Evolutionary conservation across 805 yeast genomes (phyloP).

Genomic region (Clavispora asparagi): DNA sequence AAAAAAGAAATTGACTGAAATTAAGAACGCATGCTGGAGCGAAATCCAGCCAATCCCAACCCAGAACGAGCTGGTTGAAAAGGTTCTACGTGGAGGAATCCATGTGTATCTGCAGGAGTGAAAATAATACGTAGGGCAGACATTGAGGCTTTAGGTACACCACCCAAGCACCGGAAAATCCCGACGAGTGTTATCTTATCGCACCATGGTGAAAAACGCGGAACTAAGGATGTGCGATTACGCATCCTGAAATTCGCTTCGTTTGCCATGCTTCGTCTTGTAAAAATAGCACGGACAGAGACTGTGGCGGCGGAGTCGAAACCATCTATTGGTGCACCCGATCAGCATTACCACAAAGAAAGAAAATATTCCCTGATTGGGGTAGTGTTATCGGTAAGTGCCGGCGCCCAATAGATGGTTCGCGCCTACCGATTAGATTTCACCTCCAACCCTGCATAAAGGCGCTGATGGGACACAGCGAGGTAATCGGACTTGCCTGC

Average conservation of each 20-base stretch:
- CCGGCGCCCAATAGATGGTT: conserved; percentile 5
- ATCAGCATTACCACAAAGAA: too few species aligned
- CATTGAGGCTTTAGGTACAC: too few species aligned
- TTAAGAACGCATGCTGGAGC: neutral
- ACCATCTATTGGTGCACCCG: too few species aligned
- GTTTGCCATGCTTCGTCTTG: too few species aligned
- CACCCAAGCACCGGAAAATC: too few species aligned
- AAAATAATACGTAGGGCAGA: too few species aligned
- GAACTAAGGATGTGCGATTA: too few species aligned
- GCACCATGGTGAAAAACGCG: too few species aligned
- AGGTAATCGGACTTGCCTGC: neutral
- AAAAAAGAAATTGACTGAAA: neutral
- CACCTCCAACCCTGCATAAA: neutral
- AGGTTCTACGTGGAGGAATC: neutral
- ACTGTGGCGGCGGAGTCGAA: too few species aligned
- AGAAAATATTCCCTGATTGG: neutral
- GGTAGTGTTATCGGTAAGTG: neutral
- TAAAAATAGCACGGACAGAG: too few species aligned
- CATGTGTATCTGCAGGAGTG: neutral
- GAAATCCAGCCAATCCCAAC: neutral
- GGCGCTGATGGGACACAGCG: neutral
- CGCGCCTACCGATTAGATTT: neutral
- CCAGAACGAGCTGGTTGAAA: neutral
- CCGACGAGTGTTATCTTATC: too few species aligned
- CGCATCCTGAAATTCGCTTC: too few species aligned